phyloP scores from a whole-genome alignment of 2,329 filamentous ascomycete genomes.

The Colletotrichum falcatum region DNA sequence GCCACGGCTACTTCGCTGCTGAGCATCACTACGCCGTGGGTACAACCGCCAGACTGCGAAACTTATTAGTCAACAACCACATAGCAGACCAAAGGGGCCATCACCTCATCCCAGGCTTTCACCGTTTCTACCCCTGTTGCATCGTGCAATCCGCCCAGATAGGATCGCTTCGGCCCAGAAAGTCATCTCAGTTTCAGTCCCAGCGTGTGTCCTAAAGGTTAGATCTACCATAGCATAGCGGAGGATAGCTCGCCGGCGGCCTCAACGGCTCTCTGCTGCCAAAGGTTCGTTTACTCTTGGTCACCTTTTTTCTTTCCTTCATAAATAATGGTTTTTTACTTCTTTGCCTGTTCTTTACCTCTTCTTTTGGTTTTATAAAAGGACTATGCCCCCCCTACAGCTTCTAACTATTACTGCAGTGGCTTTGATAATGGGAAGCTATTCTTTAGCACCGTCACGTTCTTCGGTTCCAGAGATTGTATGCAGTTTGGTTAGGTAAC shows the following conservation, averaged over 20 bases:
- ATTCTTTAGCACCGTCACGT: neutral
- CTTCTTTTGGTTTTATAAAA: no score
- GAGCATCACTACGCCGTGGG: no score
- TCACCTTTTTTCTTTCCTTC: neutral
- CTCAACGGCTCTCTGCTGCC: conserved; percentile 35
- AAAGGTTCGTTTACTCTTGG: neutral
- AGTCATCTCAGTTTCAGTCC: conserved; percentile 25
- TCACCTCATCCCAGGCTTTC: no score
- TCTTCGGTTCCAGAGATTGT: neutral
- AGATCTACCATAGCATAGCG: conserved; percentile 28
- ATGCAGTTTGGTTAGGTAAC: neutral
- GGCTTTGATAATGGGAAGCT: neutral
- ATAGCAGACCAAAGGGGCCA: no score
- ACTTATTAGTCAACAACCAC: no score
- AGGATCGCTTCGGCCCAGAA: neutral
- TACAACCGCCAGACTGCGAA: no score
- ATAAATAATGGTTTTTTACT: no score
- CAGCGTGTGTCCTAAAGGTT: conserved; percentile 28
- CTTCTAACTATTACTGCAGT: neutral
- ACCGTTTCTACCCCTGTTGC: no score
- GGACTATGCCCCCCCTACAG: neutral
- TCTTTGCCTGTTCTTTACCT: neutral
- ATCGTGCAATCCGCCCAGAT: conserved; percentile 12
- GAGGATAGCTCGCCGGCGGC: neutral
- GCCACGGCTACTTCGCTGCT: no score